Evolutionary conservation across 1,284 basidiomycete species (phyloP), one percentile per base, ranked within the genome.

Genomic region (Macrocybe sp.): DNA sequence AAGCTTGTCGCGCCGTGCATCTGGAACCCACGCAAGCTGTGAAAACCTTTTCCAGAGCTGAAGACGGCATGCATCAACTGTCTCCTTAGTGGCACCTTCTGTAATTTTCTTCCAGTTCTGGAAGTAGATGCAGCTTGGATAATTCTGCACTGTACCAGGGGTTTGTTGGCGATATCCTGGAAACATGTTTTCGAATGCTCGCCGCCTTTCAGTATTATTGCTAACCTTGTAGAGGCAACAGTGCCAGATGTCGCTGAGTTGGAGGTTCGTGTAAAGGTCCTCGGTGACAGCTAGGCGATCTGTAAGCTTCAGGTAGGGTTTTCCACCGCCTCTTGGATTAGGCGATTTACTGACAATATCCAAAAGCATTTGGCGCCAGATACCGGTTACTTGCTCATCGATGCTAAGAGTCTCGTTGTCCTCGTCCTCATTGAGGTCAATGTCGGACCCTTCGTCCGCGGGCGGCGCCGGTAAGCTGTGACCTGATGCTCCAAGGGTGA

Each of bases 311-410:
- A 54, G 31, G 34, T 61, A 64, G 1, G 44, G 16, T 0, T 45
- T 47, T 0, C 40, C 14, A 1, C n/a, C 41, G 2, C 49, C 42
- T 3, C 34, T 11, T 7, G 41, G 49, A 38, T 60, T 62, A 0
- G 63, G 56, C 0, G 52, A 53, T 30, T 55, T 60, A 2, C 10
- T 12, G 2, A 42, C 46, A 29, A 63, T 10, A 36, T 64, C 59
- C 0, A 47, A 4, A 6, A 62, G 33, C 30, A 60, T 61, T 16
- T 61, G 58, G 0, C 39, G 37, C 56, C 56, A 64, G 10, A 62
- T 2, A 4, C 42, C n/a, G 0, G 56, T 55, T 9, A 59, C 30
- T 9, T 35, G 30, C 4, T 9, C 7, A 47, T 60, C 52, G 9
- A 58, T 47, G 16, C 11, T 42, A 4, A 2, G 39, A 30, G 2